Evolutionary conservation across 1,284 basidiomycete genomes (phyloP), one percentile per base, ranked within the genome.

Genomic region (Laetiporus sulphureus): DNA sequence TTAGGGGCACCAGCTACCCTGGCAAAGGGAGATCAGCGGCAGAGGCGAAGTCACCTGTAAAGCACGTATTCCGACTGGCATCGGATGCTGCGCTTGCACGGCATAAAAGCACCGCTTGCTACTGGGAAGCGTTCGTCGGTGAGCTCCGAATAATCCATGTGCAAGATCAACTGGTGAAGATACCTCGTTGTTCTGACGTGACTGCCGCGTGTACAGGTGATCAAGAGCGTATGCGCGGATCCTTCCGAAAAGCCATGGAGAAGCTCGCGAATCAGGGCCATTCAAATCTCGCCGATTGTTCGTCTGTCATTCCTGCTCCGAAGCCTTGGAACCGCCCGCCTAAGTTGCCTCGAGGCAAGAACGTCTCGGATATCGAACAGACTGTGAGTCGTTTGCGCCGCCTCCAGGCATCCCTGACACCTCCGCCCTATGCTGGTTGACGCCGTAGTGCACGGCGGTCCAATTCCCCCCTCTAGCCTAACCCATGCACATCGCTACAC

Each of bases 1-100:
- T 47, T 19, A 49, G 47, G 32, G 46, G 52, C 38, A 46, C 41
- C 3, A 34, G 19, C 7, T 47, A 48, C 29, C 51, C 56, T 23
- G 46, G 47, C 13, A 42, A 44, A 7, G 46, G 40, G 4, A 34
- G 46, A 32, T 36, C 23, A 37, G 24, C 44, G 15, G 48, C 46
- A 20, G 47, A 44, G 42, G 41, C 31, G 8, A 30, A 41, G 22
- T 53, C 48, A 15, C 39, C 48, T 8, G 30, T 38, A 13, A 32
- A 41, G 13, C 32, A 36, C 27, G 36, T 41, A 27, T 52, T 55
- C 37, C 46, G 48, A 20, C 30, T 54, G 20, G 27, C 38, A 21
- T 50, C 50, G n/a, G 49, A 51, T 36, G 37, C 42, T n/a, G 47
- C 47, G 10, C 32, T 51, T n/a, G 51, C 49, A 16, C 51, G 42